Evolutionary conservation across 129 eudicot species (phyloP), one percentile per base, ranked within the genome.

Genomic region (Erigeron canadensis): DNA sequence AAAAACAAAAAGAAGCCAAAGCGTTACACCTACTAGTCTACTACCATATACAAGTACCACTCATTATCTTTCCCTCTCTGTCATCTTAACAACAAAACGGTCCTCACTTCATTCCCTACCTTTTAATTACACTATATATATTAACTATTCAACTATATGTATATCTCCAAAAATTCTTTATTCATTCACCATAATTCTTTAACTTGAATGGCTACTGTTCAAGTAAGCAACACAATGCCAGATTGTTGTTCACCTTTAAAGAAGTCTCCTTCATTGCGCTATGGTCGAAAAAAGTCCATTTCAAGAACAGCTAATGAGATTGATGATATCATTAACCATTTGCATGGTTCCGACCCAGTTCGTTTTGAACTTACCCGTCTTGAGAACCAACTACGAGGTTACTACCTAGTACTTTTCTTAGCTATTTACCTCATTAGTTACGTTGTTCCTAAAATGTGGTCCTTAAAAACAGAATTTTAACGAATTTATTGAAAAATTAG

Each of bases 271-370:
- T 79, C 97, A 15, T 80, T 75, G 71, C 87, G 78, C 57, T 79
- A 12, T 63, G 62, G 7, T 19, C 78, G 86, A 80, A 86, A 71
- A 77, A 82, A 76, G 39, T 39, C 83, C n/a, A 16, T 87, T 9
- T 70, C 83, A 22, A 71, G 89, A 50, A 75, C 86, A n/a, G 87
- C 76, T 60, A 82, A 91, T 1, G 87, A 88, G 18, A 76, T 77
- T 18, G 94, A 91, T 13, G 96, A 86, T 41, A 55, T 88, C 16
- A 65, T 84, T 21, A 77, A 75, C 17, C 75, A 71, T n/a, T 12
- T 89, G 65, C 96, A 84, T 58, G 97, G 94, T 61, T 92, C 96
- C 12, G 91, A 89, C 82, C 96, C 97, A 5, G 84, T 92, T 37
- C 86, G 96, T 10, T 84, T 89, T 39, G 95, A 89, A 75, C 96